phyloP scores from a whole-genome alignment of 2,329 filamentous ascomycete genomes.

The Trichoderma harzianum region DNA sequence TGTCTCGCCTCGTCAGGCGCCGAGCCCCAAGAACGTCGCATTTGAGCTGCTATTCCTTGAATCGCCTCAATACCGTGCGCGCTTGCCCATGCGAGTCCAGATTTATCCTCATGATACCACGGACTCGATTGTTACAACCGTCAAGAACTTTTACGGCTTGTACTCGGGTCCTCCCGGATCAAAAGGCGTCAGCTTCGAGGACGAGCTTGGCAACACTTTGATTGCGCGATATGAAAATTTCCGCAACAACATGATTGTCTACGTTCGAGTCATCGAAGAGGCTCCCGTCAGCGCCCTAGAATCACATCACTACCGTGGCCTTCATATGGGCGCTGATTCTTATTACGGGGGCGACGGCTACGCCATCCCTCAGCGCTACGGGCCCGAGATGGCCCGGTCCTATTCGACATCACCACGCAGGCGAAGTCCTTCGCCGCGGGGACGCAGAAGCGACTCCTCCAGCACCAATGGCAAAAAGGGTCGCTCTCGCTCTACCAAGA shows the following conservation, averaged over 20 bases:
- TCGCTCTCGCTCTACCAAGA: slow-evolving; percentile 68
- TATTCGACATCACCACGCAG: slow-evolving; percentile 67
- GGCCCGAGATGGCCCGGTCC: slow-evolving; percentile 63
- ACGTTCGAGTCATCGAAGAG: slow-evolving; percentile 78
- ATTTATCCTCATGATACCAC: slow-evolving; percentile 96
- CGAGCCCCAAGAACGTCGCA: slow-evolving; percentile 68
- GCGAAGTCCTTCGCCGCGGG: slow-evolving; percentile 76
- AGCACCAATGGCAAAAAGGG: slow-evolving; percentile 61
- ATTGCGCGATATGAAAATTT: slow-evolving; percentile 98
- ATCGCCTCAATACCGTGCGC: slow-evolving; percentile 65
- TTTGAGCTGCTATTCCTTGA: slow-evolving; percentile 73
- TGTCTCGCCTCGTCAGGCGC: slow-evolving; percentile 45
- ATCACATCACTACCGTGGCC: slow-evolving; percentile 51
- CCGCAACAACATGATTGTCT: slow-evolving; percentile 84
- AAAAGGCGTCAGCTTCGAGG: slow-evolving; percentile 91
- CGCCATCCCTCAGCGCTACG: slow-evolving; percentile 51
- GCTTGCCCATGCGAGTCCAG: slow-evolving; percentile 80
- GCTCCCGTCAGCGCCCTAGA: slow-evolving; percentile 47
- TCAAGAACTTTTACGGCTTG: slow-evolving; percentile 98
- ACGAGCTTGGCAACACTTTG: slow-evolving; percentile 80
- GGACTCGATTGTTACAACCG: slow-evolving; percentile 94
- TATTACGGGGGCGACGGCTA: slow-evolving; percentile 55
- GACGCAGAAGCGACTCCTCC: slow-evolving; percentile 73
- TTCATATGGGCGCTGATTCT: slow-evolving; percentile 47
- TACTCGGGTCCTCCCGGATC: slow-evolving; percentile 70